Evolutionary conservation across 2,329 filamentous ascomycete genomes (phyloP).

Genomic region (Bertia moriformis): DNA sequence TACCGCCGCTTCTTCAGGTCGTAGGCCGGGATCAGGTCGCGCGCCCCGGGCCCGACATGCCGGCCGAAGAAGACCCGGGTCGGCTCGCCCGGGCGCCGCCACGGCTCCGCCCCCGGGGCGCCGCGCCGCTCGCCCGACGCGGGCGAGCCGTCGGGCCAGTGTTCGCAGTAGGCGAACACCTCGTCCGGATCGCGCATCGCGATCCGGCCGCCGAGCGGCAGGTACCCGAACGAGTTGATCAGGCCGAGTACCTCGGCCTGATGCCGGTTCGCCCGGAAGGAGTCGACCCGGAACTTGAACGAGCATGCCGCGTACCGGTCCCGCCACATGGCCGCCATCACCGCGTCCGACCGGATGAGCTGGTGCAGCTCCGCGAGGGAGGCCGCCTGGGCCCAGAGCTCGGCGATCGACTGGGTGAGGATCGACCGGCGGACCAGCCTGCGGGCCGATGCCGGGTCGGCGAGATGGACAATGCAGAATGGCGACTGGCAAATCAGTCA

Average conservation of each 20-base stretch:
- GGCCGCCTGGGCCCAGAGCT: slow-evolving; percentile 68
- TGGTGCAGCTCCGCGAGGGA: slow-evolving; percentile 58
- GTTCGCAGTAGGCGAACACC: slow-evolving; percentile 69
- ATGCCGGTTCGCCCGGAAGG: slow-evolving; percentile 62
- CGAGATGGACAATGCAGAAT: slow-evolving; percentile 64
- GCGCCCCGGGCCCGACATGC: slow-evolving; percentile 48
- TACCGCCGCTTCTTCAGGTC: slow-evolving; percentile 88
- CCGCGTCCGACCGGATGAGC: no score
- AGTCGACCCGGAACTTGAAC: slow-evolving; percentile 76
- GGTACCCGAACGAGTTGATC: slow-evolving; percentile 69
- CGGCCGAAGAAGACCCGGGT: slow-evolving; percentile 58
- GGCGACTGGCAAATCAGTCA: slow-evolving; percentile 53
- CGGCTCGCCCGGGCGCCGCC: slow-evolving; percentile 34
- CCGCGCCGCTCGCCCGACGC: slow-evolving; percentile 3
- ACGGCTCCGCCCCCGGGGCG: slow-evolving; percentile 14
- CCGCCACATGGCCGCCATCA: slow-evolving; percentile 53
- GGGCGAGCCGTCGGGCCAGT: slow-evolving; percentile 43
- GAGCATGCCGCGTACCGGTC: slow-evolving; percentile 43
- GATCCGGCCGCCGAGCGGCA: slow-evolving; percentile 67
- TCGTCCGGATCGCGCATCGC: slow-evolving; percentile 59
- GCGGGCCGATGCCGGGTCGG: slow-evolving; percentile 47
- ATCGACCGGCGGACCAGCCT: slow-evolving; percentile 63
- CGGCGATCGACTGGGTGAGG: slow-evolving; percentile 69
- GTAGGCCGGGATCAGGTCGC: slow-evolving; percentile 57
- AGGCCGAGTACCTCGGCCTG: slow-evolving; percentile 50